Evolutionary conservation across 192 early-diverging fungal genomes (phyloP).

Genomic region (Backusella westeae): DNA sequence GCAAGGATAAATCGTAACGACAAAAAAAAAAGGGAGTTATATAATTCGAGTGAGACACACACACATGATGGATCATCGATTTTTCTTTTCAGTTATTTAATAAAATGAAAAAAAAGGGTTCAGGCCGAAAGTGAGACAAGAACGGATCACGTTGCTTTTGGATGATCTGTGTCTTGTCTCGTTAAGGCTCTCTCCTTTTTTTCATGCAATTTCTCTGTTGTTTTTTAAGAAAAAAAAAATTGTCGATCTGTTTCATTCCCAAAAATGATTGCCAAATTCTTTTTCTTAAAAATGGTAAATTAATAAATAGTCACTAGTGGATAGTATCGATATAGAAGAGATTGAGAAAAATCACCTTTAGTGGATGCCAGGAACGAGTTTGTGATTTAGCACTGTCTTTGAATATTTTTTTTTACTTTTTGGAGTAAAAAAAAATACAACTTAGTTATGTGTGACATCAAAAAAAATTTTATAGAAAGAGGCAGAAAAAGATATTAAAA

Average conservation of each 20-base stretch:
- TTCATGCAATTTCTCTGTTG: neutral
- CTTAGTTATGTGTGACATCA: too few relatives aligned
- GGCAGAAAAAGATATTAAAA: too few relatives aligned
- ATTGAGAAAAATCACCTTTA: too few relatives aligned
- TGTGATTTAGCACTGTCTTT: too few relatives aligned
- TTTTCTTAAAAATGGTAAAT: too few relatives aligned
- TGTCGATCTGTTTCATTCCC: neutral
- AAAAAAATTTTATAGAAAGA: too few relatives aligned
- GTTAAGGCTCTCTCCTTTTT: neutral
- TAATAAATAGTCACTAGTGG: too few relatives aligned
- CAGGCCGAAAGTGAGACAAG: neutral
- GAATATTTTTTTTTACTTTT: too few relatives aligned
- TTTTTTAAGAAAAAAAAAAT: neutral
- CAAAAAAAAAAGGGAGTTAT: neutral
- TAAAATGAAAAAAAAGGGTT: neutral
- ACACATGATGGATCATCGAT: neutral
- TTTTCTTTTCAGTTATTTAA: neutral
- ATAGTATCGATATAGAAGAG: too few relatives aligned
- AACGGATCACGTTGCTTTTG: neutral
- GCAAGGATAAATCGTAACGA: neutral
- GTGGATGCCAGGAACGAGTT: too few relatives aligned
- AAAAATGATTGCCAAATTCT: too few relatives aligned
- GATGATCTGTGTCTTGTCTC: neutral
- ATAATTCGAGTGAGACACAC: neutral
- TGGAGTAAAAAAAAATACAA: too few relatives aligned